Conservation (phyloP, 768 basidiomycete genomes). For the Boletales sp. region DNA sequence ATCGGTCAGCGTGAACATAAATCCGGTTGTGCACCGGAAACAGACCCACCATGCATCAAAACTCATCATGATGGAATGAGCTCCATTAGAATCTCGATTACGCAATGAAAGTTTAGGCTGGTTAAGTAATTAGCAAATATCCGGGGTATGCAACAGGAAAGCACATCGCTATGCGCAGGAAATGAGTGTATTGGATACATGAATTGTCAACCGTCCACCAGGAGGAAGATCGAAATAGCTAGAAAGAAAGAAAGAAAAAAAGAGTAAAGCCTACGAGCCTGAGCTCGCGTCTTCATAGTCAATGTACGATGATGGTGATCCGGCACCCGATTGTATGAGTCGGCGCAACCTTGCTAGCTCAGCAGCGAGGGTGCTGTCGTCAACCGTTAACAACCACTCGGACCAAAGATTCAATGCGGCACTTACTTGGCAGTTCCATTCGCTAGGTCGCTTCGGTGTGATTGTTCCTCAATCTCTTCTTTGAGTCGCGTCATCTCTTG, state of each 20-base stretch:
- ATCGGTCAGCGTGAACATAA: too few species aligned
- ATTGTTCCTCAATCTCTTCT: slow-evolving; percentile 49
- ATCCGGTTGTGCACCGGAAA: too few species aligned
- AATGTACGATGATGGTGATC: slow-evolving; percentile 21
- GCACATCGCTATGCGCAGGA: slow-evolving; percentile 14
- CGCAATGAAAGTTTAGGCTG: neutral
- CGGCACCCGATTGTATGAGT: slow-evolving; percentile 61
- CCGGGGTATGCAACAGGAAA: slow-evolving; percentile 27
- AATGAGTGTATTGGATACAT: slow-evolving; percentile 32
- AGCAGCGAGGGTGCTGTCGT: slow-evolving; percentile 48
- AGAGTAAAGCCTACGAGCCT: slow-evolving; percentile 10
- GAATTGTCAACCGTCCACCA: slow-evolving; percentile 25
- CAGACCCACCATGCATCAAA: too few species aligned
- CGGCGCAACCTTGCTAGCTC: slow-evolving; percentile 69
- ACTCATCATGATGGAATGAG: too few species aligned
- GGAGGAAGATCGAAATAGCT: slow-evolving; percentile 6
- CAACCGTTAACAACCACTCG: neutral
- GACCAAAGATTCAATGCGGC: neutral
- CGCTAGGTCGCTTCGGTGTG: slow-evolving; percentile 54
- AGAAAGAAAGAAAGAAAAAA: neutral
- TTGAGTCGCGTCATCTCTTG: slow-evolving; percentile 55
- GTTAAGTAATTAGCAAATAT: slow-evolving; percentile 18
- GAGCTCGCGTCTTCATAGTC: slow-evolving; percentile 9
- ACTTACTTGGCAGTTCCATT: slow-evolving; percentile 59
- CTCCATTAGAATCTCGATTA: neutral